Conservation (phyloP, 192 early-diverging fungal species). For the Backusella tarrabulga region DNA sequence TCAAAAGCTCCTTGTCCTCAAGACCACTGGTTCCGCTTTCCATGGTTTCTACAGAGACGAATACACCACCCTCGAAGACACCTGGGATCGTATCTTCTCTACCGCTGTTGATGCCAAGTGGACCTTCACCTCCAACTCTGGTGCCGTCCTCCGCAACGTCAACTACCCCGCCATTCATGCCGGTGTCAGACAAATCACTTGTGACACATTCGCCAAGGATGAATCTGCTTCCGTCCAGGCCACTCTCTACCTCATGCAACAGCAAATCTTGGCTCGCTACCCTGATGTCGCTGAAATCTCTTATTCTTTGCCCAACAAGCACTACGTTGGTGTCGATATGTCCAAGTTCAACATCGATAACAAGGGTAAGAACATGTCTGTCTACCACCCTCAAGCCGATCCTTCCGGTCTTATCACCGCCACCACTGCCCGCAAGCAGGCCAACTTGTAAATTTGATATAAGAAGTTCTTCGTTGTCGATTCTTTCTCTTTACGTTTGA, state of each 20-base stretch:
- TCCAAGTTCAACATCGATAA: slow-evolving; percentile 67
- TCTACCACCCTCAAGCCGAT: slow-evolving; percentile 73
- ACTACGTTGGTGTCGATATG: slow-evolving; percentile 75
- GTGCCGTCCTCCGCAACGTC: slow-evolving; percentile 33
- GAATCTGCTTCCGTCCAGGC: slow-evolving; percentile 79
- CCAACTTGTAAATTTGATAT: slow-evolving; percentile 36
- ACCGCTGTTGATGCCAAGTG: slow-evolving; percentile 72
- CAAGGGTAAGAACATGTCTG: slow-evolving; percentile 60
- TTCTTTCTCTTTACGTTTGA: slow-evolving; percentile 2
- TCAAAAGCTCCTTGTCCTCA: slow-evolving; percentile 71
- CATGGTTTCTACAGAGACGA: slow-evolving; percentile 70
- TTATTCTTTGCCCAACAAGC: slow-evolving; percentile 78
- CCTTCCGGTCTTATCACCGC: slow-evolving; percentile 77
- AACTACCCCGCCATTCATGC: slow-evolving; percentile 58
- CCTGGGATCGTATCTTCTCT: slow-evolving; percentile 75
- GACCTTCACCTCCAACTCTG: slow-evolving; percentile 45
- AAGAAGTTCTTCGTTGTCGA: neutral
- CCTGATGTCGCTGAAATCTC: slow-evolving; percentile 57
- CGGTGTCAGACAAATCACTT: slow-evolving; percentile 62
- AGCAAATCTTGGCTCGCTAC: slow-evolving; percentile 58
- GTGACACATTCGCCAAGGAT: slow-evolving; percentile 73
- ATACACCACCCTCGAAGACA: slow-evolving; percentile 69
- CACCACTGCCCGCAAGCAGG: slow-evolving; percentile 54
- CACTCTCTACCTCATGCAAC: slow-evolving; percentile 77
- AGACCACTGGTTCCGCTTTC: slow-evolving; percentile 83